These are phyloP conservation scores for Trichophyton verrucosum DNA, from an alignment of 2,329 filamentous ascomycete species.

Conservation along the genomic window DNA sequence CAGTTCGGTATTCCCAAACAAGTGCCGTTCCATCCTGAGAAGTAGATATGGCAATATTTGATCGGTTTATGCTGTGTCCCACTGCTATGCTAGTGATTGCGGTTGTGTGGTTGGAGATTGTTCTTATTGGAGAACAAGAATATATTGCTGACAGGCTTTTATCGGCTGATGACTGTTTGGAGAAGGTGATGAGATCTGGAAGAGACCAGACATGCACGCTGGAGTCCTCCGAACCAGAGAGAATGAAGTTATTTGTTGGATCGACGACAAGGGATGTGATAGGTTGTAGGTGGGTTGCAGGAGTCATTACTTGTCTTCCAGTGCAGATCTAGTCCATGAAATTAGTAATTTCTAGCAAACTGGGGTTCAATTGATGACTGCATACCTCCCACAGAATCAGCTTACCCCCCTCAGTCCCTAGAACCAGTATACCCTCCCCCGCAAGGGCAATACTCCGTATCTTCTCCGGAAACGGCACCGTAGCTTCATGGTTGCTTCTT, in stretches of 20 bases:
- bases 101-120: constrained; percentile 58
- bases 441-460: constrained; percentile 66
- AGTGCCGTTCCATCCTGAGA: constrained; percentile 80
- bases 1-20: constrained; percentile 82
- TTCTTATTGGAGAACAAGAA: constrained; percentile 54
- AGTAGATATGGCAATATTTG: constrained; percentile 71
- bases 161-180: constrained; percentile 31
- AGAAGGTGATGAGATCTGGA: constrained; percentile 56
- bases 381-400: constrained; percentile 86
- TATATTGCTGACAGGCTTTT: constrained; percentile 30
- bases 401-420: constrained; percentile 76
- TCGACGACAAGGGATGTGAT: constrained; percentile 63
- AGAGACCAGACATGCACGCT: constrained; percentile 90
- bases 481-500: constrained; percentile 75
- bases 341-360: constrained; percentile 3
- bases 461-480: constrained; percentile 75
- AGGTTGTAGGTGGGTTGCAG: constrained; percentile 32
- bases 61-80: constrained; percentile 57
- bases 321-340: constrained; percentile 27
- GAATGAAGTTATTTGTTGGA: constrained; percentile 45
- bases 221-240: constrained; percentile 51
- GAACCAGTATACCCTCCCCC: constrained; percentile 49
- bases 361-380: constrained; percentile 13
- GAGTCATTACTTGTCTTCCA: constrained; percentile 34
- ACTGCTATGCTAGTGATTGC: constrained; percentile 38